These are phyloP conservation scores for Ustilago tritici DNA, from an alignment of 1,284 basidiomycete genomes.

Conservation along the genomic window DNA sequence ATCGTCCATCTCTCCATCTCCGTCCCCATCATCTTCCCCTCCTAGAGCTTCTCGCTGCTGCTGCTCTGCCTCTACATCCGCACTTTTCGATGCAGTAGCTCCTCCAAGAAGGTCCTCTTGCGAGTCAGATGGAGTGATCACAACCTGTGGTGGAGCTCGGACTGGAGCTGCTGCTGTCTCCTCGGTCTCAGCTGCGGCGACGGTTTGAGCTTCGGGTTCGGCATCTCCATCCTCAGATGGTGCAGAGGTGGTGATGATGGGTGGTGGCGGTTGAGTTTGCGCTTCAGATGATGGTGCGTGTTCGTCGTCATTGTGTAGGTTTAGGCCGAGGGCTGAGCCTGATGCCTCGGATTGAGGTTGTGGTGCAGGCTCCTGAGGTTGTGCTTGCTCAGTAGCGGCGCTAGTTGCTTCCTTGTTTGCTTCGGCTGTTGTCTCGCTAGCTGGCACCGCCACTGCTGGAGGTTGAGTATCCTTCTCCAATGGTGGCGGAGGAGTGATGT, in stretches of 20 bases:
- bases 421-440: neutral
- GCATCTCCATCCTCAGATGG: constrained; percentile 35
- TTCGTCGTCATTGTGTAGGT: constrained; percentile 10
- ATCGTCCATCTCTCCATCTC: constrained; percentile 49
- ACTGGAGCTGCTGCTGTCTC: neutral
- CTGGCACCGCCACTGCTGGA: neutral
- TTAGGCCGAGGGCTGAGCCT: constrained; percentile 29
- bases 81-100: neutral
- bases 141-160: constrained; percentile 28
- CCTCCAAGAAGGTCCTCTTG: constrained; percentile 3
- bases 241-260: constrained; percentile 44
- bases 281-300: neutral
- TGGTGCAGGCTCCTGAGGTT: neutral
- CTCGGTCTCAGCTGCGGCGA: neutral
- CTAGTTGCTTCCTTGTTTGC: constrained; percentile 2
- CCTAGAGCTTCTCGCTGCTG: neutral
- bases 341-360: constrained; percentile 11
- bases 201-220: neutral
- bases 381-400: neutral
- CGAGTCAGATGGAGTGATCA: constrained; percentile 39
- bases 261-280: constrained; percentile 7
- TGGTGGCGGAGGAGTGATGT: constrained; percentile 19
- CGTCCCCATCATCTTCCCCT: constrained; percentile 22
- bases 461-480: constrained; percentile 31
- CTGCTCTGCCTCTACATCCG: neutral